These are phyloP conservation scores for Floccularia luteovirens DNA, from an alignment of 768 basidiomycete genomes.

Conservation along the genomic window DNA sequence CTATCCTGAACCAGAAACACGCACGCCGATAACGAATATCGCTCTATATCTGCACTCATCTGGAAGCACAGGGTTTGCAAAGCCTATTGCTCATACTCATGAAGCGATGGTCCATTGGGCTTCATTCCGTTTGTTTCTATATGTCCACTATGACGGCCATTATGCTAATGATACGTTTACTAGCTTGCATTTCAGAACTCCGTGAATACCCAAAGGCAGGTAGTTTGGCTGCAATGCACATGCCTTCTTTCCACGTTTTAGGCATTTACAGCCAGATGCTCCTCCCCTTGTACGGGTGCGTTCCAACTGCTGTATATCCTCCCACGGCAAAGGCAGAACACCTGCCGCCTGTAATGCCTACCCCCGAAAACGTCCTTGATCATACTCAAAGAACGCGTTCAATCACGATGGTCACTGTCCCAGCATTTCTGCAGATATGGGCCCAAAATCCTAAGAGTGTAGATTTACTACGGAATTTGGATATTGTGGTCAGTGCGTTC, in stretches of 20 bases:
- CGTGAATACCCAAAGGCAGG: no score
- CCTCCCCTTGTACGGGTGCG: conserved; percentile 15
- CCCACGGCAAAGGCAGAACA: conserved; percentile 15
- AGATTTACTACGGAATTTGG: conserved; percentile 15
- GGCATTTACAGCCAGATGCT: conserved; percentile 23
- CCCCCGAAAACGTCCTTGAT: conserved; percentile 28
- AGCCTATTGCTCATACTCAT: conserved; percentile 27
- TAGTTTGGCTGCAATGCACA: background rate
- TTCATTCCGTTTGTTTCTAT: conserved; percentile 19
- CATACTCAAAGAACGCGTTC: conserved; percentile 16
- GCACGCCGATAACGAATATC: conserved; percentile 14
- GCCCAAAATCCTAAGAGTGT: conserved; percentile 15
- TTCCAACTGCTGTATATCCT: conserved; percentile 21
- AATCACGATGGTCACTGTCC: conserved; percentile 22
- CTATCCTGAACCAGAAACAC: conserved; percentile 13
- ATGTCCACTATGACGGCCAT: no score
- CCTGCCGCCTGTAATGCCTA: conserved; percentile 24
- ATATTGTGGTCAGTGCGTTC: conserved; percentile 13
- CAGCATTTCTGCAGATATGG: conserved; percentile 24
- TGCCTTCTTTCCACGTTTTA: conserved; percentile 24
- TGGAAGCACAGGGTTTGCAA: conserved; percentile 40
- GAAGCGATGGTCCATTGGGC: conserved; percentile 22
- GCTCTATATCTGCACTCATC: conserved; percentile 38
- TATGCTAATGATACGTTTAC: no score
- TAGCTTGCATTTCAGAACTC: no score